Base-by-base conservation (phyloP, 331 rosid genomes). In the Arachis monticola region DNA sequence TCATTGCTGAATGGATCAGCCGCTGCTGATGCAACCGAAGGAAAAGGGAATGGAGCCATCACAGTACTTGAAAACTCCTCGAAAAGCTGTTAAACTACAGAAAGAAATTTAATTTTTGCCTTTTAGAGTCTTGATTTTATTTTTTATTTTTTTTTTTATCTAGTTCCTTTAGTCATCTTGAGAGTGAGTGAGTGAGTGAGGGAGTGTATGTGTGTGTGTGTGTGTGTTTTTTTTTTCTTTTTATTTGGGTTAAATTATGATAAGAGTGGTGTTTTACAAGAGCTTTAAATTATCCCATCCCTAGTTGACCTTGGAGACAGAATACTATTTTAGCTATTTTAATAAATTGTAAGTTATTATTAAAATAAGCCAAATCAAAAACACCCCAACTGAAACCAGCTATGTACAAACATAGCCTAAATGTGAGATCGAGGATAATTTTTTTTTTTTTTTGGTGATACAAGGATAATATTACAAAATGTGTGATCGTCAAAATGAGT, bases 21-120 rank as follows among this genome's bases (percentile, higher is more conserved):
- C 27, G 7, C 70, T 31, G 53, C 52, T 46, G 73, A 73, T 56
- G 74, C 80, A 41, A 50, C 77, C 10, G 77, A 53, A 9, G 70
- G 27, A 55, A 72, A 64, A 58, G 81, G 60, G 69, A 64, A 70
- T 12, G 84, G 78, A 72, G 69, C 72, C 31, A 69, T 64, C 30
- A 8, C 72, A 69, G 56, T 72, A 69, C 73, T 42, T 73, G 87
- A 80, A 77, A 69, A 73, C 73, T 77, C 85, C 57, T 59, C 80
- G 0, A 69, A 70, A 64, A 75, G 67, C 60, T 57, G 72, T 78
- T 73, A 58, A 68, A 78, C 55, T 60, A 51, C 55, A 64, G 13
- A 10, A 12, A 53, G 55, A 46, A 5, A 51, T 69, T 74, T 31
- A 17, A 2, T 56, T 74, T 74, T 62, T 75, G 44, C 8, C 1